phyloP scores from a whole-genome alignment of 2,329 filamentous ascomycete genomes.

The Xylaria sp. region DNA sequence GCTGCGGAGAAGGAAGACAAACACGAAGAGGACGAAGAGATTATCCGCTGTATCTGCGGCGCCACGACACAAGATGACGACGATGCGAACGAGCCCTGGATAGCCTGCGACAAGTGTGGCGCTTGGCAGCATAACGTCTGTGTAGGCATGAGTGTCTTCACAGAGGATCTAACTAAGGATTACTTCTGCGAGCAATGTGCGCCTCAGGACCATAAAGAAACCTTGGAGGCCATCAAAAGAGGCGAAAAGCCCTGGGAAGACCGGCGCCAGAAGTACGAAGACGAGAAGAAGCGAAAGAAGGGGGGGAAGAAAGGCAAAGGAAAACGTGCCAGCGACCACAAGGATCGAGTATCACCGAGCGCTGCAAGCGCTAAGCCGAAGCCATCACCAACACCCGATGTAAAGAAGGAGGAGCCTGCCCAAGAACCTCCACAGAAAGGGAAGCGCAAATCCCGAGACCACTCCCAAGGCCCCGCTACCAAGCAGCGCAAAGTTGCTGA shows the following conservation, averaged over 20 bases:
- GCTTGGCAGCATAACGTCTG: conserved; percentile 99
- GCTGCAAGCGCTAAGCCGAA: conserved; percentile 55
- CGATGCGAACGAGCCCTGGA: conserved; percentile 87
- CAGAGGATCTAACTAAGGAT: conserved; percentile 80
- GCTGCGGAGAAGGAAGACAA: conserved; percentile 68
- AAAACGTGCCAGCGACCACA: conserved; percentile 73
- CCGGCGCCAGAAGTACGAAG: conserved; percentile 70
- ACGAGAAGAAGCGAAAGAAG: conserved; percentile 70
- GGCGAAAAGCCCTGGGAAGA: conserved; percentile 91
- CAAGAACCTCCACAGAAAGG: conserved; percentile 55
- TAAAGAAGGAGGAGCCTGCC: conserved; percentile 52
- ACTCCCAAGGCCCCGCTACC: conserved; percentile 60
- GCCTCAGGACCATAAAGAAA: conserved; percentile 83
- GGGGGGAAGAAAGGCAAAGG: conserved; percentile 71
- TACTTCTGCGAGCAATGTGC: conserved; percentile 95
- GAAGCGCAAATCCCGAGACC: conserved; percentile 70
- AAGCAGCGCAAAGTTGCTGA: conserved; percentile 69
- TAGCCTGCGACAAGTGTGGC: conserved; percentile 90
- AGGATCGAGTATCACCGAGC: conserved; percentile 60
- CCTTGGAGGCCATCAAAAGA: conserved; percentile 79
- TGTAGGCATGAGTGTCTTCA: conserved; percentile 83
- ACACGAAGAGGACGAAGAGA: conserved; percentile 69
- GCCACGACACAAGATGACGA: conserved; percentile 87
- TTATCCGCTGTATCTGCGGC: conserved; percentile 94
- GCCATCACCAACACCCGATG: conserved; percentile 53